Evolutionary conservation across 768 basidiomycete genomes (phyloP), one percentile per base, ranked within the genome.

Genomic region (Serendipita sp.): DNA sequence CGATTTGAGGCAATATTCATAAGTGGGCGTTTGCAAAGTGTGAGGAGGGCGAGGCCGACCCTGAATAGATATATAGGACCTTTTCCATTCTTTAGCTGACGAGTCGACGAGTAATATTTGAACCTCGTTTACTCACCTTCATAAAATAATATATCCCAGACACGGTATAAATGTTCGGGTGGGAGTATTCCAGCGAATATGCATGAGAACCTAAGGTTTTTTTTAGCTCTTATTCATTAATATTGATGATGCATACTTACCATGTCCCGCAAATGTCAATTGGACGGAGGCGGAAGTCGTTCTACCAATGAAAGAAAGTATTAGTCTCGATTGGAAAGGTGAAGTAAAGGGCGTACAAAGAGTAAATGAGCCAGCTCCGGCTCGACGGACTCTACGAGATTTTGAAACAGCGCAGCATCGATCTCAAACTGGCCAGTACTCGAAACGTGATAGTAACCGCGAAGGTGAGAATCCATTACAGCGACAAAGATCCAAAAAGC

Each of bases 401-500:
- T 82, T 62, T 77, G 77, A 66, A 90, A 88, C 45, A 92, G 70
- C 2, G 80, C 76, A 0, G 86, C 79, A 64, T 91, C 90, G 5
- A 91, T 83, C 66, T 90, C 88, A 62, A 89, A 74, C 70, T 88
- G 86, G 30, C 53, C 53, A 2, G 77, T 75, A 1, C 77, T 73
- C 58, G 73, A 78, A 2, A 77, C 68, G 41, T 84, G 80, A 69
- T 89, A 92, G 70, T 90, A 90, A 0, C 83, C 76, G 1, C 89
- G 84, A n/a, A 90, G 75, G 66, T 90, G 83, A 0, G 81, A 79
- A 66, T 91, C 88, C 89, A 92, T 92, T 66, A 91, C 74, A 2
- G 88, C 88, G 0, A 88, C 78, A 69, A 91, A 90, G 20, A 87
- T 90, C 89, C 89, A 92, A 71, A 92, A 92, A 0, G 87, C 89